These are phyloP conservation scores for Blastocystis hominis DNA, from an alignment of 352 stramenopile genomes.

Conservation along the genomic window DNA sequence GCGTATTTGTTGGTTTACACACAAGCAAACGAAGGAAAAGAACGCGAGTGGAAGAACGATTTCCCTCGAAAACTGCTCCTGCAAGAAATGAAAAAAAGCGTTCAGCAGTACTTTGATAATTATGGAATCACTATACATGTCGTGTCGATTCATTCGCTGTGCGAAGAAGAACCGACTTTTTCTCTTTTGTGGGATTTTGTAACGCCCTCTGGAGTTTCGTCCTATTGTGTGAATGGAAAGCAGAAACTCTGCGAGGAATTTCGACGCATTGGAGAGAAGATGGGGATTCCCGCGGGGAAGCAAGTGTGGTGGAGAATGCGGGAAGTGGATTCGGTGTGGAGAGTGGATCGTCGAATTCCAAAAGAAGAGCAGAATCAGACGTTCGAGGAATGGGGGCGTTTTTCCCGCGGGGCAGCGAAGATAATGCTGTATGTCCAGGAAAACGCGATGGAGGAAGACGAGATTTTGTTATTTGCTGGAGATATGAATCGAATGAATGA, in stretches of 20 bases:
- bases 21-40: not conserved
- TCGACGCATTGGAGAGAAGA: not conserved
- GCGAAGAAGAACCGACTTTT: not conserved
- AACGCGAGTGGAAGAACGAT: not conserved
- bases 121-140: not conserved
- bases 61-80: not conserved
- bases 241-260: not conserved
- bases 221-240: not conserved
- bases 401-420: not conserved
- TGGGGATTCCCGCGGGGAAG: not conserved
- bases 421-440: not conserved
- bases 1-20: not conserved
- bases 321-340: not conserved
- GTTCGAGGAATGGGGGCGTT: not conserved
- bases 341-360: not conserved
- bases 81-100: not conserved
- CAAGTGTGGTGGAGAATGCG: slow-evolving; percentile 1
- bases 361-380: not conserved
- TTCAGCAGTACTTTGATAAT: not conserved
- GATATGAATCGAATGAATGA: not conserved
- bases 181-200: not conserved
- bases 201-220: not conserved
- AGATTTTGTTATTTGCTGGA: not conserved
- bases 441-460: not conserved
- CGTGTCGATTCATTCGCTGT: not conserved